These are phyloP conservation scores for Colletotrichum siamense DNA, from an alignment of 2,329 filamentous ascomycete genomes.

Conservation along the genomic window DNA sequence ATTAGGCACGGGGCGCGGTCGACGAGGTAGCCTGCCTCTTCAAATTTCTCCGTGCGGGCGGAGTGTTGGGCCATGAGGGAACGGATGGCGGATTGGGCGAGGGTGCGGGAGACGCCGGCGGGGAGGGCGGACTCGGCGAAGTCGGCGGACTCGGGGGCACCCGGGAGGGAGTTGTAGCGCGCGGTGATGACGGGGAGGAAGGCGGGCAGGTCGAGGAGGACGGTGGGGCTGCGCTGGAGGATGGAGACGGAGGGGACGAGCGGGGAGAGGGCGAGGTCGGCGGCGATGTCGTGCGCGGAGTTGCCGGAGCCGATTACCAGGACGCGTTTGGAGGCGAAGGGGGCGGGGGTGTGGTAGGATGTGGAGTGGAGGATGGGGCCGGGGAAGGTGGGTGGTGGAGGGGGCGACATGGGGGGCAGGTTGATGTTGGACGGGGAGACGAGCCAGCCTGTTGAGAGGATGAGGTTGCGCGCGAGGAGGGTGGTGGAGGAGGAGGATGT, in stretches of 20 bases:
- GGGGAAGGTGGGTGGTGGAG: constrained; percentile 34
- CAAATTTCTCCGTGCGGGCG: constrained; percentile 46
- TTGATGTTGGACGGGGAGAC: constrained; percentile 29
- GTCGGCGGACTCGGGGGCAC: constrained; percentile 53
- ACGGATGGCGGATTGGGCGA: constrained; percentile 45
- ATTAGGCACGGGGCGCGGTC: neutral
- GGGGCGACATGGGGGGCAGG: neutral
- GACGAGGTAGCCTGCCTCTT: constrained; percentile 47
- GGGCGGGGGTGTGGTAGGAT: constrained; percentile 41
- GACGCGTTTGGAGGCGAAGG: constrained; percentile 40
- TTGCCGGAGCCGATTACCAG: constrained; percentile 55
- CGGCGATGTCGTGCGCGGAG: constrained; percentile 54
- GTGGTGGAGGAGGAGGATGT: too few relatives aligned
- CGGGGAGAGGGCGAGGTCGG: constrained; percentile 49
- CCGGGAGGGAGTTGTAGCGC: constrained; percentile 40
- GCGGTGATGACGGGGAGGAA: constrained; percentile 44
- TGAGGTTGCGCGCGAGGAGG: constrained; percentile 42
- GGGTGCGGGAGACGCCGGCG: constrained; percentile 48
- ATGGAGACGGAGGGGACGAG: constrained; percentile 54
- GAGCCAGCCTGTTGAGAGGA: constrained; percentile 50
- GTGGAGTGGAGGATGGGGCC: constrained; percentile 49
- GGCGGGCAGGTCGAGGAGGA: constrained; percentile 47
- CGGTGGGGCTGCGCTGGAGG: constrained; percentile 57
- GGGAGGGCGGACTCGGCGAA: constrained; percentile 50
- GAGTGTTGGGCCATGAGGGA: constrained; percentile 42